phyloP scores from a whole-genome alignment of 163 green algal genomes.

The Prototheca cutis region DNA sequence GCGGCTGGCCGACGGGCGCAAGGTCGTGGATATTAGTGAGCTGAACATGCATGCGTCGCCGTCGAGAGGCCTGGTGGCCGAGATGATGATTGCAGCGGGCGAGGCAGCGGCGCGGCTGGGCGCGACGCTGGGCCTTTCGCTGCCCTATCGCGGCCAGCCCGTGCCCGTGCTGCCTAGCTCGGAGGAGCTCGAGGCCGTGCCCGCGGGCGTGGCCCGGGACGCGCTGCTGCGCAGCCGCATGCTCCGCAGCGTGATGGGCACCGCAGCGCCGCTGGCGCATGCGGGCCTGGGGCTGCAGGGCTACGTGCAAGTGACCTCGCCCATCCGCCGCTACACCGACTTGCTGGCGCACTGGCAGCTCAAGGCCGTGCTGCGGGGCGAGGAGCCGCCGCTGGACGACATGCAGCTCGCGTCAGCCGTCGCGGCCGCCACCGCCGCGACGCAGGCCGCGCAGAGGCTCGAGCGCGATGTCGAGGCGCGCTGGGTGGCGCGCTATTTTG shows the following conservation, averaged over 20 bases:
- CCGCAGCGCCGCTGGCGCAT: slow-evolving; percentile 39
- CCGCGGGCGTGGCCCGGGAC: slow-evolving; percentile 30
- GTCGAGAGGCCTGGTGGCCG: slow-evolving; percentile 35
- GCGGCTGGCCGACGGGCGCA: background rate
- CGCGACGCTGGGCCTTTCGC: slow-evolving; percentile 32
- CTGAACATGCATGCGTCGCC: background rate
- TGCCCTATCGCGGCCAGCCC: slow-evolving; percentile 61
- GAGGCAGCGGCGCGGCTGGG: slow-evolving; percentile 46
- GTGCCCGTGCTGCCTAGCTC: slow-evolving; percentile 26
- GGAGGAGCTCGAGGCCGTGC: slow-evolving; percentile 39
- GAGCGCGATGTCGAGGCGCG: slow-evolving; percentile 46
- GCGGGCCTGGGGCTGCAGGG: slow-evolving; percentile 63
- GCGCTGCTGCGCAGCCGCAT: slow-evolving; percentile 56
- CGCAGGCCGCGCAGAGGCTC: slow-evolving; percentile 18
- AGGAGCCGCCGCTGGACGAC: slow-evolving; percentile 29
- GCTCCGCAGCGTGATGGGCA: slow-evolving; percentile 40
- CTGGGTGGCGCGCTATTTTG: slow-evolving; percentile 52
- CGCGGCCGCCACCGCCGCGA: background rate
- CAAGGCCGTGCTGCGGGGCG: slow-evolving; percentile 53
- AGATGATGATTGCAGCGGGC: slow-evolving; percentile 66
- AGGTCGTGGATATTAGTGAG: background rate
- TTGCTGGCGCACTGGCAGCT: slow-evolving; percentile 71
- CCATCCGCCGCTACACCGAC: slow-evolving; percentile 74
- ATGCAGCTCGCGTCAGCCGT: slow-evolving; percentile 20
- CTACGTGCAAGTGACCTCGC: slow-evolving; percentile 85